These are phyloP conservation scores for Hydrangea macrophylla DNA, from an alignment of 148 eudicot species.

Conservation along the genomic window DNA sequence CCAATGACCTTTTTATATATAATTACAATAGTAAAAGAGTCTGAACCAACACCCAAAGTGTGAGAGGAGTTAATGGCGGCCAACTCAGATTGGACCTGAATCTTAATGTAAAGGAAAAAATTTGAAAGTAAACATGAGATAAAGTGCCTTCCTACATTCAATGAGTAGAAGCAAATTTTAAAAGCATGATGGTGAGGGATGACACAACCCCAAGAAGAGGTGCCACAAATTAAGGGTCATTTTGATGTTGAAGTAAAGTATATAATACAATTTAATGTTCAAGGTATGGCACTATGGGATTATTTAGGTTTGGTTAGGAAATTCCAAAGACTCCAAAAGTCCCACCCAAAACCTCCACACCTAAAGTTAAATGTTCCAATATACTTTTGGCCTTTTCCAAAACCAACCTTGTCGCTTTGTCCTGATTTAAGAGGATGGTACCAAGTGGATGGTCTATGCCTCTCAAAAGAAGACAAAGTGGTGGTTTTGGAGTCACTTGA, in stretches of 20 bases:
- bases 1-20: no score
- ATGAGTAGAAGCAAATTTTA: no score
- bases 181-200: not conserved
- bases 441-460: constrained; percentile 25
- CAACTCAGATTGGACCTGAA: no score
- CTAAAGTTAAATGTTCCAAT: constrained; percentile 17
- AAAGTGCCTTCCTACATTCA: no score
- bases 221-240: not conserved
- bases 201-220: not conserved
- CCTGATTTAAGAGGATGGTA: constrained; percentile 16
- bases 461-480: constrained; percentile 12
- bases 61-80: no score
- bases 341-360: constrained; percentile 14
- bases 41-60: no score
- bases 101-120: no score
- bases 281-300: not conserved
- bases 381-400: constrained; percentile 15
- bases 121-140: no score
- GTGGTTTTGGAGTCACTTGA: constrained; percentile 23
- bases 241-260: not conserved
- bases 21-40: no score
- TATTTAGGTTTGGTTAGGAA: not conserved
- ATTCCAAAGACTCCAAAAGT: constrained; percentile 10
- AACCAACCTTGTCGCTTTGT: constrained; percentile 18
- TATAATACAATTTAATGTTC: not conserved